A percentile compares a stretch with the other conserved stretches of the same genome.
These are phyloP conservation scores for Alnus glutinosa DNA, from an alignment of 306 rosid species.

Conservation along the genomic window DNA sequence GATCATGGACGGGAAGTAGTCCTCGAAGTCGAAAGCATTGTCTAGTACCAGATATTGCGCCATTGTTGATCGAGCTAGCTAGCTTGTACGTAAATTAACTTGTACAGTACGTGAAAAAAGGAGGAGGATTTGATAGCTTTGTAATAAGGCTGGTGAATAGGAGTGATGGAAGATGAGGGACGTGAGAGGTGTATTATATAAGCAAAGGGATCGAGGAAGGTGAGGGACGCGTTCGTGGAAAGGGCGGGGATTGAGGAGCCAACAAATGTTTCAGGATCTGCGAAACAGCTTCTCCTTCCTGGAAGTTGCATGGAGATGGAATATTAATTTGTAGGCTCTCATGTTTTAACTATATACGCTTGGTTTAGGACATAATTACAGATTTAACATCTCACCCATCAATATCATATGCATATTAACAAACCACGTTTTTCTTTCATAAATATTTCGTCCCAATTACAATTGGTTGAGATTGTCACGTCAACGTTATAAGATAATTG, in stretches of 20 bases:
- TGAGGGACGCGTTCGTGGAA: slow-evolving; percentile 6
- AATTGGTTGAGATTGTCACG: too few relatives aligned
- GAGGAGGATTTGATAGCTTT: neutral
- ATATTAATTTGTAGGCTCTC: neutral
- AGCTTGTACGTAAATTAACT: too few relatives aligned
- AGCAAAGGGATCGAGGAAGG: neutral
- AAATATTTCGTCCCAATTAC: too few relatives aligned
- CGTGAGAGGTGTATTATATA: slow-evolving; percentile 25
- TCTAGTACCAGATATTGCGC: slow-evolving; percentile 32
- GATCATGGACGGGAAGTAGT: slow-evolving; percentile 66
- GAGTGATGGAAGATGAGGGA: slow-evolving; percentile 16
- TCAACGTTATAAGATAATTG: too few relatives aligned
- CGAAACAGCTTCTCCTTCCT: slow-evolving; percentile 40
- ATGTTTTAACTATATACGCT: neutral
- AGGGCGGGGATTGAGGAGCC: slow-evolving; percentile 7
- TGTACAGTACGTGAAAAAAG: slow-evolving; percentile 5
- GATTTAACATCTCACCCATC: neutral
- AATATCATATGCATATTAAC: too few relatives aligned
- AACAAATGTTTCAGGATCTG: neutral
- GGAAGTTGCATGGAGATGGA: slow-evolving; percentile 45
- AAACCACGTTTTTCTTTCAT: too few relatives aligned
- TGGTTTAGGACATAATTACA: slow-evolving; percentile 8
- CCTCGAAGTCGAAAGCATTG: slow-evolving; percentile 48
- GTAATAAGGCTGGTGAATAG: slow-evolving; percentile 21
- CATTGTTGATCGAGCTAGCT: neutral